phyloP scores from a whole-genome alignment of 257 asterid species.

The Rehmannia glutinosa region DNA sequence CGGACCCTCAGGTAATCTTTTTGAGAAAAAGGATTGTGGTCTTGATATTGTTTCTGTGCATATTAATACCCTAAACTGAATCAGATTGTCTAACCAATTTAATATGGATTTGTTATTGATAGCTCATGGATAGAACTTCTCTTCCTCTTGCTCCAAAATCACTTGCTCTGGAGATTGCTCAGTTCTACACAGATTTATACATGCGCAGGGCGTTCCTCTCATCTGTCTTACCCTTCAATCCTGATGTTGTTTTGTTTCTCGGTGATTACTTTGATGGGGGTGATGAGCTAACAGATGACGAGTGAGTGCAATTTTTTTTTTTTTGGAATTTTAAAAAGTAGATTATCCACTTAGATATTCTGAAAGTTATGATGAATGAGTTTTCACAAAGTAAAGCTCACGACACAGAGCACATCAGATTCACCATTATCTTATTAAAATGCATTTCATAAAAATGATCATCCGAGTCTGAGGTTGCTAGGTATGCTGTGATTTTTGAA shows the following conservation, averaged over 20 bases:
- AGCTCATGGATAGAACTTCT: slow-evolving; percentile 95
- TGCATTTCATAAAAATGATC: too few relatives aligned
- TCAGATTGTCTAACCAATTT: background rate
- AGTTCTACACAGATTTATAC: slow-evolving; percentile 84
- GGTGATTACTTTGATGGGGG: slow-evolving; percentile 98
- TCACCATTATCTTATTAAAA: too few relatives aligned
- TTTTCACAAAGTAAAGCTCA: too few relatives aligned
- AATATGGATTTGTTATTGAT: slow-evolving; percentile 15
- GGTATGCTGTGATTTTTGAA: background rate
- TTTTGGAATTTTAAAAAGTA: background rate
- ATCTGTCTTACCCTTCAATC: slow-evolving; percentile 76
- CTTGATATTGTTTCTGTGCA: slow-evolving; percentile 5
- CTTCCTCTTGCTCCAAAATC: slow-evolving; percentile 75
- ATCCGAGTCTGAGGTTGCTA: too few relatives aligned
- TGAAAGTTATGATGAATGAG: background rate
- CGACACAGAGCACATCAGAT: too few relatives aligned
- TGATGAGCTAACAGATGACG: slow-evolving; percentile 57
- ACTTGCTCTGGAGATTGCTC: slow-evolving; percentile 68
- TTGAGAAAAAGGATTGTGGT: background rate
- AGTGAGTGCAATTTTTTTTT: slow-evolving; percentile 44
- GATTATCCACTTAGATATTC: background rate
- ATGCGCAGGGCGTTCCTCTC: slow-evolving; percentile 95
- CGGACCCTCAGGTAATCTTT: slow-evolving; percentile 94
- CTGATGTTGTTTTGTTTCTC: slow-evolving; percentile 77
- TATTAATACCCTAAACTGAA: background rate